Conservation (phyloP, 371 early-diverging fungal genomes). For the Funneliformis caledonium region DNA sequence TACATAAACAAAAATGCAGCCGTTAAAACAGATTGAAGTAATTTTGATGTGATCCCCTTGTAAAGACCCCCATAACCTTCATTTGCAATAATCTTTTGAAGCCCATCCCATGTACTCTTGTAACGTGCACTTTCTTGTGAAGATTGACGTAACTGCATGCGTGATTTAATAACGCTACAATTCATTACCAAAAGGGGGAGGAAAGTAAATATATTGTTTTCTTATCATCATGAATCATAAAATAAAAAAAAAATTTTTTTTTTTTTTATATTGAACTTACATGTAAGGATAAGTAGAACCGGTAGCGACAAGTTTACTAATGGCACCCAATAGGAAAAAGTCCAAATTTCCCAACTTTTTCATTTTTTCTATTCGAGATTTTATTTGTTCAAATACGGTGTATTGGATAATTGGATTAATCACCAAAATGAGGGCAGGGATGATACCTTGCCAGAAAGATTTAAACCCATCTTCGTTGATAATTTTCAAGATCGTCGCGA, state of each 20-base stretch:
- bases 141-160: slow-evolving; percentile 93
- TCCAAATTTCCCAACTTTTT: slow-evolving; percentile 74
- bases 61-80: slow-evolving; percentile 82
- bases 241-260: neutral
- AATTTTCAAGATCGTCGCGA: slow-evolving; percentile 67
- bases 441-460: slow-evolving; percentile 88
- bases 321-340: slow-evolving; percentile 94
- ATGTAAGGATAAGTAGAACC: slow-evolving; percentile 97
- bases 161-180: slow-evolving; percentile 85
- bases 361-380: slow-evolving; percentile 63
- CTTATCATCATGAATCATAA: neutral
- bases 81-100: slow-evolving; percentile 74
- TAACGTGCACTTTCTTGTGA: slow-evolving; percentile 70
- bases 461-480: slow-evolving; percentile 84
- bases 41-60: slow-evolving; percentile 80
- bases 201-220: neutral
- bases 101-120: slow-evolving; percentile 81
- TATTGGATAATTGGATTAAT: slow-evolving; percentile 98
- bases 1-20: slow-evolving; percentile 93
- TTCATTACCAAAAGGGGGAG: neutral
- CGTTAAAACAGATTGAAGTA: slow-evolving; percentile 83
- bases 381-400: slow-evolving; percentile 93
- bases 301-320: slow-evolving; percentile 94
- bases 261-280: slow-evolving; percentile 50
- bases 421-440: slow-evolving; percentile 94